Conservation (phyloP, 805 yeast species). For the Yarrowia alimentaria region DNA sequence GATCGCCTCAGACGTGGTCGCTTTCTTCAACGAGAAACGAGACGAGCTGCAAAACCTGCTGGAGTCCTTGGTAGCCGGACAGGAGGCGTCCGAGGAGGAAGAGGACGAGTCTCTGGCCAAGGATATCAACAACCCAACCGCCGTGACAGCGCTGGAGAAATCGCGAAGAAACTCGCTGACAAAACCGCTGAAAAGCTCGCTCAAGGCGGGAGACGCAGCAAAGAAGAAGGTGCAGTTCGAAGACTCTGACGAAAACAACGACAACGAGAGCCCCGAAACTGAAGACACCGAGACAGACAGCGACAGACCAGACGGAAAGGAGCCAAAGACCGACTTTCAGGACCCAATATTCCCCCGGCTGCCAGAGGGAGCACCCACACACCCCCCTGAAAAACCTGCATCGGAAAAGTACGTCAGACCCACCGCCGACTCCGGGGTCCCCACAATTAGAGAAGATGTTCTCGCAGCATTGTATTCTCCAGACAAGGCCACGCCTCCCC, state of each 20-base stretch:
- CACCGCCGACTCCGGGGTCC: conserved; percentile 17
- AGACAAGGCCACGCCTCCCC: conserved; percentile 9
- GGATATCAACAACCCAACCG: conserved; percentile 17
- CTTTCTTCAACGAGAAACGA: background rate
- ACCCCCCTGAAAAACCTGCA: conserved; percentile 3
- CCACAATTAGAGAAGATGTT: conserved; percentile 6
- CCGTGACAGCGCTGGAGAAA: conserved; percentile 14
- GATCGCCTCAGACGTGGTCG: conserved; percentile 6
- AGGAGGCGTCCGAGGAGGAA: conserved; percentile 4
- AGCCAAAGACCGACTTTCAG: background rate
- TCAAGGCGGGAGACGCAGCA: conserved; percentile 20
- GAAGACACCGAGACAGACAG: background rate
- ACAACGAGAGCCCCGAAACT: background rate
- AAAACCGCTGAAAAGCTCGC: conserved; percentile 21
- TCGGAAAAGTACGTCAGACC: background rate
- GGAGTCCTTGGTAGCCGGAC: conserved; percentile 15
- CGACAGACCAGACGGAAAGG: background rate
- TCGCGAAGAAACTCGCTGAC: conserved; percentile 22
- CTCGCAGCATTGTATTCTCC: conserved; percentile 16
- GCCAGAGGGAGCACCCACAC: conserved; percentile 5
- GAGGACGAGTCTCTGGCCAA: conserved; percentile 12
- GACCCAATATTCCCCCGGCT: conserved; percentile 20
- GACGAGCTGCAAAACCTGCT: conserved; percentile 11
- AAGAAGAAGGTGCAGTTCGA: conserved; percentile 25
- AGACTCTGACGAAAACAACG: conserved; percentile 1